A percentile compares a stretch with the other conserved stretches of the same genome.
phyloP scores from a whole-genome alignment of 352 stramenopile genomes.

The Phytophthora crassamura region DNA sequence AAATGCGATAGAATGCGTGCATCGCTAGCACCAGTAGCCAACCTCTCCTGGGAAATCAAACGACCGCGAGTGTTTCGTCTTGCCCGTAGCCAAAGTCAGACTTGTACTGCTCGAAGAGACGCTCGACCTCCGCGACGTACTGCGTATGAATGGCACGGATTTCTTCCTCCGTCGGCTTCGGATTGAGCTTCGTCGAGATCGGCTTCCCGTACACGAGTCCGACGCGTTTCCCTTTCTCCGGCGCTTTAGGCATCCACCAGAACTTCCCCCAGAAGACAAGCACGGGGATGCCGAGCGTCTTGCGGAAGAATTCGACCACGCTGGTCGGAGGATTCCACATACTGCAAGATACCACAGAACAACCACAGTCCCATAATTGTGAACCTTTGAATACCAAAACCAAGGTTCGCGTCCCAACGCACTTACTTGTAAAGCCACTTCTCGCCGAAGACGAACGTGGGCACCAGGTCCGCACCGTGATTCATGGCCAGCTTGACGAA shows the following conservation, averaged over 20 bases:
- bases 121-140: slow-evolving; percentile 64
- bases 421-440: slow-evolving; percentile 65
- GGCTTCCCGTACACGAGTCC: slow-evolving; percentile 75
- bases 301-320: slow-evolving; percentile 56
- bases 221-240: slow-evolving; percentile 58
- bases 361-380: not conserved
- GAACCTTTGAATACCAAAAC: not conserved
- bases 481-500: slow-evolving; percentile 58
- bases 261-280: slow-evolving; percentile 80
- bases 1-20: too few relatives aligned
- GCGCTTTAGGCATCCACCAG: slow-evolving; percentile 66
- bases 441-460: slow-evolving; percentile 58
- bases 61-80: slow-evolving; percentile 68
- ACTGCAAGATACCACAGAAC: slow-evolving; percentile 18
- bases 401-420: not conserved
- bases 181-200: slow-evolving; percentile 46
- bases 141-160: slow-evolving; percentile 48
- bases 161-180: slow-evolving; percentile 60
- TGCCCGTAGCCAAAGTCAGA: slow-evolving; percentile 63
- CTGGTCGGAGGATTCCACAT: slow-evolving; percentile 64
- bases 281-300: slow-evolving; percentile 66
- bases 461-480: slow-evolving; percentile 52
- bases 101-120: slow-evolving; percentile 73
- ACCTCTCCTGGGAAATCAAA: slow-evolving; percentile 23
- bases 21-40: too few relatives aligned